Evolutionary conservation across 2,329 filamentous ascomycete species (phyloP).

Genomic region (Albifimbria verrucaria): DNA sequence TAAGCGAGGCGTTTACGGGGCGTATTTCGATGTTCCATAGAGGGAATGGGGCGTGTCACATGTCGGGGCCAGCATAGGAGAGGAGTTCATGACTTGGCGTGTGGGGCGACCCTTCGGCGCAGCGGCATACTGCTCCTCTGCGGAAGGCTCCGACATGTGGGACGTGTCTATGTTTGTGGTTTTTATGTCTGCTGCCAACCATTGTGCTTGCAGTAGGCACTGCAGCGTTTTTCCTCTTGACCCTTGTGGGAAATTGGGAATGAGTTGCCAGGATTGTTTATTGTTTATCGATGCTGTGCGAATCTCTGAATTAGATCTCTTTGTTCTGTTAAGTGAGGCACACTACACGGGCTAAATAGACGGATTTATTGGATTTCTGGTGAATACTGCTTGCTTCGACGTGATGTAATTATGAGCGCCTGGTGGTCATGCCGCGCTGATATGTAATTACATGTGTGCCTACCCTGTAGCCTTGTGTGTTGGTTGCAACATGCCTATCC

Average conservation of each 20-base stretch:
- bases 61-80: neutral
- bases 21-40: slow-evolving; percentile 14
- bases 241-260: too few relatives aligned
- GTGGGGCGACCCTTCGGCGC: too few relatives aligned
- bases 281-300: neutral
- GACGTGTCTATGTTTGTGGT: neutral
- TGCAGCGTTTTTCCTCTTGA: neutral
- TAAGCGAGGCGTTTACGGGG: slow-evolving; percentile 42
- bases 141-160: too few relatives aligned
- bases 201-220: neutral
- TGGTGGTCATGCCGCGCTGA: too few relatives aligned
- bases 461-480: too few relatives aligned
- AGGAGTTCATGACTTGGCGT: neutral
- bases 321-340: neutral
- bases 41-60: neutral
- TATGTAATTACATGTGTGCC: too few relatives aligned
- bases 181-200: neutral
- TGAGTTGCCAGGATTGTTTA: too few relatives aligned
- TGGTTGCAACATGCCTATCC: too few relatives aligned
- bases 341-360: neutral
- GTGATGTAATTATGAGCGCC: too few relatives aligned
- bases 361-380: neutral
- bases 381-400: too few relatives aligned
- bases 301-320: neutral
- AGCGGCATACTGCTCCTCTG: too few relatives aligned